Percentiles rank a stretch among this genome's conserved stretches.
Conservation (phyloP, 768 basidiomycete genomes). For the Suillus sp. region DNA sequence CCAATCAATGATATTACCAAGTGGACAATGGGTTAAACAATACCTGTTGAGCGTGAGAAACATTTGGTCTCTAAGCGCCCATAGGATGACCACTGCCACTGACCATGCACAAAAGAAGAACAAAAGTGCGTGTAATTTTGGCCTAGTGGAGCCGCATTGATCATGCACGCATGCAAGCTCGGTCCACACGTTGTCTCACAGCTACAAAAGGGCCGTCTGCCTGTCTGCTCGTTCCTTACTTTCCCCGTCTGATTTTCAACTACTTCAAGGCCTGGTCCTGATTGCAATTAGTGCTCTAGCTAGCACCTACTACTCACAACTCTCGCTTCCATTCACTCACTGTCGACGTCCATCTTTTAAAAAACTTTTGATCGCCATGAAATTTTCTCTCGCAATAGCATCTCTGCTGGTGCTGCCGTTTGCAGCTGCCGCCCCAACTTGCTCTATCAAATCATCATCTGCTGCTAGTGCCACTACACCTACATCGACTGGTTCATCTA, state of each 20-base stretch:
- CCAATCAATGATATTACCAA: neutral
- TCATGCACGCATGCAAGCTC: neutral
- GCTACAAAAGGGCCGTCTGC: neutral
- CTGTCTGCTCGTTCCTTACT: neutral
- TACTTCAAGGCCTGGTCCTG: neutral
- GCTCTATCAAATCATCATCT: slow-evolving; percentile 21
- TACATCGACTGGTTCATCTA: slow-evolving; percentile 7
- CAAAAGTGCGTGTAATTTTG: neutral
- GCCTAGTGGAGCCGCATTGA: neutral
- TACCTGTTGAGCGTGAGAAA: neutral
- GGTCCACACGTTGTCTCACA: neutral
- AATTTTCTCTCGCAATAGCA: slow-evolving; percentile 24
- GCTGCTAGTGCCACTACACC: slow-evolving; percentile 6
- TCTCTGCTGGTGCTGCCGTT: slow-evolving; percentile 28
- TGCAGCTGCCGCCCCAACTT: slow-evolving; percentile 32
- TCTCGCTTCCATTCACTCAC: slow-evolving; percentile 12
- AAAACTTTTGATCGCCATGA: slow-evolving; percentile 11
- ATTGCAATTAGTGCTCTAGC: slow-evolving; percentile 13
- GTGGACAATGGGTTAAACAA: neutral
- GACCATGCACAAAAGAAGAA: slow-evolving; percentile 2
- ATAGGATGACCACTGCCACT: neutral
- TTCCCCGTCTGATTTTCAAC: neutral
- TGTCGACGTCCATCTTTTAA: slow-evolving; percentile 12
- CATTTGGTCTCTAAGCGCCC: neutral
- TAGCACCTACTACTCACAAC: slow-evolving; percentile 7